phyloP scores from a whole-genome alignment of 345 rosid species.

The Populus davidiana region DNA sequence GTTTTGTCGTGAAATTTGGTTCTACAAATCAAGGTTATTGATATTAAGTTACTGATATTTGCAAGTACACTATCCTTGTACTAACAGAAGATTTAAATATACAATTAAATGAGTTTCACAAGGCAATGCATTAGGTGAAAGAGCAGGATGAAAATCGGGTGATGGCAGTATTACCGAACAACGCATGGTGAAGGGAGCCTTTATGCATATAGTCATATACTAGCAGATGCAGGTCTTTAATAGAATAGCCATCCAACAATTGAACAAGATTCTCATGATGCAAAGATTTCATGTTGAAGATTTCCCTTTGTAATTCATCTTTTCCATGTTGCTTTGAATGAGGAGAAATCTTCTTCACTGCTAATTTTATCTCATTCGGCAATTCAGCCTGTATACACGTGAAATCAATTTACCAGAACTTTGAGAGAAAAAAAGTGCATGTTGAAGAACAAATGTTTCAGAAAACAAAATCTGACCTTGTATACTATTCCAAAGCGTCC shows the following conservation, averaged over 20 bases:
- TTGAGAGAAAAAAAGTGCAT: too few relatives aligned
- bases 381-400: not conserved
- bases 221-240: not conserved
- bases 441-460: too few relatives aligned
- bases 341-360: not conserved
- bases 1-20: not conserved
- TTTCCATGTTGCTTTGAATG: not conserved
- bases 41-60: too few relatives aligned
- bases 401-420: too few relatives aligned
- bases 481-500: too few relatives aligned
- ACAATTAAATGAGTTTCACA: too few relatives aligned
- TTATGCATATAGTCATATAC: constrained; percentile 9
- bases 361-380: not conserved
- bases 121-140: too few relatives aligned
- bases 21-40: not conserved
- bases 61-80: too few relatives aligned
- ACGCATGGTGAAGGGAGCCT: not conserved
- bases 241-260: constrained; percentile 6
- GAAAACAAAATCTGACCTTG: too few relatives aligned
- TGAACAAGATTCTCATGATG: constrained; percentile 7
- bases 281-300: not conserved
- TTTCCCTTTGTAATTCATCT: not conserved
- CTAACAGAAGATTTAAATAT: too few relatives aligned
- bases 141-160: too few relatives aligned
- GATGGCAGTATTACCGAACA: constrained; percentile 1